These are phyloP conservation scores for Hypseocharis bilobata DNA, from an alignment of 441 rosid species.

Conservation along the genomic window DNA sequence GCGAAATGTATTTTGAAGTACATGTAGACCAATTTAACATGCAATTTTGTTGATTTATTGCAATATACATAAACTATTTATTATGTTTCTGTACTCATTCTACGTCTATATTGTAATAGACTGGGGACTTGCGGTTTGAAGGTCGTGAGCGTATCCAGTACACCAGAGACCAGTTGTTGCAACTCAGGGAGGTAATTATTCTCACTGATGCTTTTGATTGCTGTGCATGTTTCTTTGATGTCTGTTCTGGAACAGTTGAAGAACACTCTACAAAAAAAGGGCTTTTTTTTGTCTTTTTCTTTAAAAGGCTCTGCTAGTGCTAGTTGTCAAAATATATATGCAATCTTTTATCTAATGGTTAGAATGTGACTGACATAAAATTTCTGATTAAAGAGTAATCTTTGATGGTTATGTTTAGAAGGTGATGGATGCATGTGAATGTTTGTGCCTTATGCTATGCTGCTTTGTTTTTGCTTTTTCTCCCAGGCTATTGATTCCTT, in stretches of 20 bases:
- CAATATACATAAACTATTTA: background rate
- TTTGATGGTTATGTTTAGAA: background rate
- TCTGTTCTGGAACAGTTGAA: background rate
- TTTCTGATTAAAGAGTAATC: too few relatives aligned
- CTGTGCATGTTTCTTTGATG: background rate
- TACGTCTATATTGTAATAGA: slow-evolving; percentile 26
- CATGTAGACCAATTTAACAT: too few relatives aligned
- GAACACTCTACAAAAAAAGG: too few relatives aligned
- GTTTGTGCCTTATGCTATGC: background rate
- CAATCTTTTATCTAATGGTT: background rate
- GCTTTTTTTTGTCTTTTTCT: background rate
- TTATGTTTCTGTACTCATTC: background rate
- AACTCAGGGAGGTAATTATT: slow-evolving; percentile 52
- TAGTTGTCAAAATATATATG: background rate
- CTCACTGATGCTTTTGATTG: background rate
- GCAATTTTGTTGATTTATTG: background rate
- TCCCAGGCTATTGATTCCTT: slow-evolving; percentile 45
- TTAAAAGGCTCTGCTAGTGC: background rate
- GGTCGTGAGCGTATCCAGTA: slow-evolving; percentile 51
- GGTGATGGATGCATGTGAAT: background rate
- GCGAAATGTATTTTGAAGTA: too few relatives aligned
- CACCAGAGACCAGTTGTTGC: slow-evolving; percentile 59
- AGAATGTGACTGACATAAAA: too few relatives aligned
- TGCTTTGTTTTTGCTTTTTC: slow-evolving; percentile 12
- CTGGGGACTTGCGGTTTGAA: slow-evolving; percentile 59